Base-by-base conservation (phyloP, 2,329 filamentous ascomycete genomes). In the Triangularia setosa region DNA sequence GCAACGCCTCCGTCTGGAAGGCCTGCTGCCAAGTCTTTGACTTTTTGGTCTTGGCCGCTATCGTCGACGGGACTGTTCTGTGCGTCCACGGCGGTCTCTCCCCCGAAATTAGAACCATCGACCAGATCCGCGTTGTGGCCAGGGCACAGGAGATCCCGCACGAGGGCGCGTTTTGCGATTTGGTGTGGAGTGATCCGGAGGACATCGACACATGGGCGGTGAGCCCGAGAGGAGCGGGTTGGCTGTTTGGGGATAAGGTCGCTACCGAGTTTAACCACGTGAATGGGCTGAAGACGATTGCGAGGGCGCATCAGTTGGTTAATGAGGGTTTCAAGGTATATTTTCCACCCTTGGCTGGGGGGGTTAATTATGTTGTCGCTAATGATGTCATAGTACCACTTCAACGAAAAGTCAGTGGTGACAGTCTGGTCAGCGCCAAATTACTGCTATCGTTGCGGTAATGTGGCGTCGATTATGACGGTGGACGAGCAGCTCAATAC, bases 1-100 rank as follows among this genome's bases (percentile, higher is more conserved):
- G 95, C 74, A 98, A 97, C 74, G 93, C 95, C 12, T 97, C 96
- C 58, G 95, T 99, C n/a, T 99, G 95, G 95, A 96, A 99, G 78
- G 95, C 97, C 65, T 99, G 97, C 78, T 99, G 95, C 68, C 95
- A 99, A 76, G 97, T 99, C 79, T 99, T 99, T 77, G 95, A 99
- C 77, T 99, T 97, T 77, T 86, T 99, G 28, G 97, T 96, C 2
- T 84, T 99, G 23, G 95, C 92, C 63, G 96, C 97, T 67, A 96
- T 99, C 69, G 97, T 99, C 72, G 96, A 99, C 74, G 91, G 97
- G 73, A 93, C 97, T 75, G 96, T 99, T 66, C 96, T 99, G 73
- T 99, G 95, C 76, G 95, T 99, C 30, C 95, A 99, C 77, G 95
- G 95, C 72, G 95, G 91, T 40, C 81, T 95, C 40, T 93, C 90